Evolutionary conservation across 1,284 basidiomycete species (phyloP).

Genomic region (Cutaneotrichosporon daszewskae): DNA sequence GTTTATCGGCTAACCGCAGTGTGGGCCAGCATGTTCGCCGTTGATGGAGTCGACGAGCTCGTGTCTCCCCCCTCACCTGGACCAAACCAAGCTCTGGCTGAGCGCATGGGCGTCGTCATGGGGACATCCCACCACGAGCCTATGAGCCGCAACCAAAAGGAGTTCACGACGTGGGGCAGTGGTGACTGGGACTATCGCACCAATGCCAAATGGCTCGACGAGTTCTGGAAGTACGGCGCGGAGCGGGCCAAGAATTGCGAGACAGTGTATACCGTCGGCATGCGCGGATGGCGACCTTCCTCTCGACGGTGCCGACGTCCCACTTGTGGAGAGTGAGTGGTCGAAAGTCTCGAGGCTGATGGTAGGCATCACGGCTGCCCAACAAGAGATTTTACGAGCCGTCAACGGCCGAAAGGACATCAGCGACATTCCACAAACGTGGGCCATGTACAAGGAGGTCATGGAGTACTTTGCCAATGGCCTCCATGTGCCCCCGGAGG

Average conservation of each 20-base stretch:
- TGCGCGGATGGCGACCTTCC: slow-evolving; percentile 31
- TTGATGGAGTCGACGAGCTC: slow-evolving; percentile 55
- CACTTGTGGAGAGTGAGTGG: slow-evolving; percentile 7
- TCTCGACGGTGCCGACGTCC: slow-evolving; percentile 16
- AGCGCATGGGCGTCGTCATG: slow-evolving; percentile 65
- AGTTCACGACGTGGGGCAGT: slow-evolving; percentile 1
- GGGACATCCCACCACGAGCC: slow-evolving; percentile 50
- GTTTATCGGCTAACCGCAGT: slow-evolving; percentile 18
- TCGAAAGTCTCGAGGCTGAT: no score
- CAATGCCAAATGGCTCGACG: slow-evolving; percentile 20
- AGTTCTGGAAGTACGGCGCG: slow-evolving; percentile 30
- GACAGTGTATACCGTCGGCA: slow-evolving; percentile 27
- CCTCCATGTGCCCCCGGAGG: slow-evolving; percentile 33
- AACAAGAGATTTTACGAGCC: slow-evolving; percentile 56
- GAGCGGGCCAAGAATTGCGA: slow-evolving; percentile 25
- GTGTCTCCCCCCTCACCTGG: slow-evolving; percentile 21
- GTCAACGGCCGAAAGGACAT: slow-evolving; percentile 55
- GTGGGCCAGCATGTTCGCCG: slow-evolving; percentile 56
- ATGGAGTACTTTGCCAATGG: slow-evolving; percentile 62
- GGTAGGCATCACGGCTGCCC: slow-evolving; percentile 54
- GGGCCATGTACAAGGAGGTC: slow-evolving; percentile 56
- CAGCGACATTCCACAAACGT: slow-evolving; percentile 55
- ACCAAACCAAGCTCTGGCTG: slow-evolving; percentile 60
- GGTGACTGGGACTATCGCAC: slow-evolving; percentile 19
- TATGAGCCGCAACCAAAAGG: slow-evolving; percentile 27